phyloP scores from a whole-genome alignment of 2,329 filamentous ascomycete genomes.

The Pyrenophora tritici-repentis region DNA sequence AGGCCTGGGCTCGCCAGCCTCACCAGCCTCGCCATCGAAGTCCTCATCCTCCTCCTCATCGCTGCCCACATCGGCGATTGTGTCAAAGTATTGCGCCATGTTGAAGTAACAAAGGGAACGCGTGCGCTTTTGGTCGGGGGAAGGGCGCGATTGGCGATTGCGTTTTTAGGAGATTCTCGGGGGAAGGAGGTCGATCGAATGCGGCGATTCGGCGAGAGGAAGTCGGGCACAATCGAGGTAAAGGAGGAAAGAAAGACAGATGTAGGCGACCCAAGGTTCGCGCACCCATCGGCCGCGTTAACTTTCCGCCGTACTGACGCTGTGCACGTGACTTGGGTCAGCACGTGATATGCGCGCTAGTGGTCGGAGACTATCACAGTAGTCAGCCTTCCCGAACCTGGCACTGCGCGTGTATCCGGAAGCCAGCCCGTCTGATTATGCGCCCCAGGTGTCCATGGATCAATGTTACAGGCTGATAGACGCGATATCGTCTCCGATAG shows the following conservation, averaged over 20 bases:
- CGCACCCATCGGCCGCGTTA: conserved; percentile 25
- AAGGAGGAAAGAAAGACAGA: conserved; percentile 24
- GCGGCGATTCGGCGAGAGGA: conserved; percentile 22
- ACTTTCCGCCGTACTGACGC: conserved; percentile 25
- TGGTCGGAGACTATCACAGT: conserved; percentile 3
- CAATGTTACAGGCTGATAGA: not conserved
- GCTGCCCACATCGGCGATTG: conserved; percentile 82
- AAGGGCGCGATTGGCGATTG: conserved; percentile 15
- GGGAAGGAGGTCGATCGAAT: conserved; percentile 12
- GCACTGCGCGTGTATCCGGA: conserved; percentile 4
- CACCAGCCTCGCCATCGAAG: conserved; percentile 35
- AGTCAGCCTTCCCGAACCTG: conserved; percentile 2
- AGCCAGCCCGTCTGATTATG: not conserved
- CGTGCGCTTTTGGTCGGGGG: conserved; percentile 14
- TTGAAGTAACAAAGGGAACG: conserved; percentile 35
- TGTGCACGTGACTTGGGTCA: conserved; percentile 10
- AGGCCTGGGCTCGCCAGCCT: conserved; percentile 26
- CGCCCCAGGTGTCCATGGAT: not conserved
- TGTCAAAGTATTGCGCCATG: conserved; percentile 71
- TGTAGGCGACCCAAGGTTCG: conserved; percentile 22
- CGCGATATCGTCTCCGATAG: not conserved
- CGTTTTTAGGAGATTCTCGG: conserved; percentile 15
- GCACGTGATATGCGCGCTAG: conserved; percentile 13
- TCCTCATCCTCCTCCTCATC: conserved; percentile 47
- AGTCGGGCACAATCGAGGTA: conserved; percentile 20